Evolutionary conservation across 1,284 basidiomycete genomes (phyloP).

Genomic region (Xerocomus minutiporus): DNA sequence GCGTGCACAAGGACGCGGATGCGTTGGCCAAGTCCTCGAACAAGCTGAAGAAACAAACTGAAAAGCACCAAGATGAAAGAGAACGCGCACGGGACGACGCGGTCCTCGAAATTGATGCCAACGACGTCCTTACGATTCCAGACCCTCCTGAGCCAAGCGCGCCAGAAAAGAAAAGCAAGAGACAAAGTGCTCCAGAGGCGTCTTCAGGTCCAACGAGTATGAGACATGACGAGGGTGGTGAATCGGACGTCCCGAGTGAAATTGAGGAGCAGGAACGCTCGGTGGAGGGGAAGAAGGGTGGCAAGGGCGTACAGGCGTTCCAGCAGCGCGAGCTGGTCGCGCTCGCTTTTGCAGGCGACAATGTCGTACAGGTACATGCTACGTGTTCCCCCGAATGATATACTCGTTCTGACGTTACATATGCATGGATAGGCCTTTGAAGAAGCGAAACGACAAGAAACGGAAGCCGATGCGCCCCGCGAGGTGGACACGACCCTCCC

Average conservation of each 20-base stretch:
- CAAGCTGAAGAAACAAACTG: conserved; percentile 62
- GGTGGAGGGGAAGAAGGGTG: conserved; percentile 39
- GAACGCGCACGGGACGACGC: conserved; percentile 67
- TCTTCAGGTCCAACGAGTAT: conserved; percentile 4
- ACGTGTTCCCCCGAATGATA: neutral
- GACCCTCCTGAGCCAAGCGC: conserved; percentile 10
- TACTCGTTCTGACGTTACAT: neutral
- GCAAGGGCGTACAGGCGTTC: conserved; percentile 56
- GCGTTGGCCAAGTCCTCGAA: conserved; percentile 61
- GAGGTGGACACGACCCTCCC: conserved; percentile 88
- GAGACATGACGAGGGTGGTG: conserved; percentile 17
- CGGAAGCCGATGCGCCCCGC: conserved; percentile 78
- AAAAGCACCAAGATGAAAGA: conserved; percentile 51
- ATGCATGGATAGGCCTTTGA: conserved; percentile 67
- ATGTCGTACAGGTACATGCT: conserved; percentile 73
- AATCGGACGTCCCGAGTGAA: conserved; percentile 60
- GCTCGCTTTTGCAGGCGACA: conserved; percentile 93
- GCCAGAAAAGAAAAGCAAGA: conserved; percentile 17
- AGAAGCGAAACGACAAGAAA: conserved; percentile 74
- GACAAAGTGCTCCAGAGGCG: conserved; percentile 10
- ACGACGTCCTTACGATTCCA: conserved; percentile 45
- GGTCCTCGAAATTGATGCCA: conserved; percentile 67
- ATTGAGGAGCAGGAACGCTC: conserved; percentile 60
- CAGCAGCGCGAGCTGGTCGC: conserved; percentile 88
- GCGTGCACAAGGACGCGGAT: conserved; percentile 60